These are phyloP conservation scores for Papiliotrema fonsecae DNA, from an alignment of 1,284 basidiomycete genomes.

Conservation along the genomic window DNA sequence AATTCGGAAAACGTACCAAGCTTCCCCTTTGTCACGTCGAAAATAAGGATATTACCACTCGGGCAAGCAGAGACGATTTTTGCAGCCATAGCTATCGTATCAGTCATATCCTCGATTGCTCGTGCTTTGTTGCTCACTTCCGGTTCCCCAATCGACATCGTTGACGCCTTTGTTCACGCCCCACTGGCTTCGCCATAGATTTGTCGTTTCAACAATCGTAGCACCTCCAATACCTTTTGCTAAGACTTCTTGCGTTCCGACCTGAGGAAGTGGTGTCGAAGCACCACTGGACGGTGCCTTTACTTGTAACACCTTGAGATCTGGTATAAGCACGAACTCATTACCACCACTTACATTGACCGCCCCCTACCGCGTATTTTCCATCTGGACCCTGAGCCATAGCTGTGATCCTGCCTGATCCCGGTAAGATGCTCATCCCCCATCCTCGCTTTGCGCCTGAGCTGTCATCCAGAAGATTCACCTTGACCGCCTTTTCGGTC, in stretches of 20 bases:
- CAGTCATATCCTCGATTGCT: no score
- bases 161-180: constrained; percentile 41
- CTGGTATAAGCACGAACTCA: constrained; percentile 13
- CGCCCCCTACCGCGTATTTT: constrained; percentile 41
- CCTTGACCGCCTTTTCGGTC: constrained; percentile 19
- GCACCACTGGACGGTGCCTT: constrained; percentile 15
- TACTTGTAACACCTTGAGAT: constrained; percentile 39
- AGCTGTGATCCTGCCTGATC: constrained; percentile 30
- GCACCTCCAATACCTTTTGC: constrained; percentile 37
- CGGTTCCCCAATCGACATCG: constrained; percentile 74
- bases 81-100: constrained; percentile 67
- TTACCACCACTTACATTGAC: constrained; percentile 35
- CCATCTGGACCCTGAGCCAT: constrained; percentile 43
- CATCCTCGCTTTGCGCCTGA: constrained; percentile 12
- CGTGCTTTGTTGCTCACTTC: constrained; percentile 53
- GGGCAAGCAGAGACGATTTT: constrained; percentile 78
- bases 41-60: constrained; percentile 78
- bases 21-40: constrained; percentile 72
- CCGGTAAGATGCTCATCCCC: constrained; percentile 17
- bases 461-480: constrained; percentile 25
- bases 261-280: constrained; percentile 10
- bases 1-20: constrained; percentile 55
- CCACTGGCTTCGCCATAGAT: constrained; percentile 45
- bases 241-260: constrained; percentile 13
- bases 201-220: constrained; percentile 39